Conservation (phyloP, 75 land plant species). For the Larix kaempferi region DNA sequence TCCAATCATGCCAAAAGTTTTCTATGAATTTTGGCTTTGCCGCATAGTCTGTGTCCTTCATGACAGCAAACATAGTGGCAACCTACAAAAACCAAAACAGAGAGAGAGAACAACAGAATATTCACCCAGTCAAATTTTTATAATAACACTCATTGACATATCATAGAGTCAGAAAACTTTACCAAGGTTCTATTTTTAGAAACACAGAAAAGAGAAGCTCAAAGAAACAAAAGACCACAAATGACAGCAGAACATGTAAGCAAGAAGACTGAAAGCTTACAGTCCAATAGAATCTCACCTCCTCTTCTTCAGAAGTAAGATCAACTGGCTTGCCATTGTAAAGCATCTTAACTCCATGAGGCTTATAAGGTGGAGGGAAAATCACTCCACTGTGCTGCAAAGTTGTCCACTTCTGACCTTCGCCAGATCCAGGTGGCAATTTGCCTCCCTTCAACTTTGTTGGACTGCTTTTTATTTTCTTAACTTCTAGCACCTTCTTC, state of each 20-base stretch:
- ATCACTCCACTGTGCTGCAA: constrained; percentile 91
- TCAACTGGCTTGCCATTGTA: constrained; percentile 83
- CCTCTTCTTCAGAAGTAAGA: constrained; percentile 89
- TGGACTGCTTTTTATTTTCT: constrained; percentile 31
- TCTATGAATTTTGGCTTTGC: constrained; percentile 58
- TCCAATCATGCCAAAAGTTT: constrained; percentile 96
- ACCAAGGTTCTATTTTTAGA: no score
- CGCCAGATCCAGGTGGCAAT: constrained; percentile 74
- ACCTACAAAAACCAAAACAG: constrained; percentile 44
- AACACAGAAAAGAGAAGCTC: background rate
- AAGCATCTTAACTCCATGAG: constrained; percentile 93
- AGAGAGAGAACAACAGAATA: background rate
- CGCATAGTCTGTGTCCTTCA: constrained; percentile 94
- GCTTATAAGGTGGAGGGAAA: constrained; percentile 90
- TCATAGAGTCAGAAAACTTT: background rate
- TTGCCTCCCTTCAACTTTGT: constrained; percentile 41
- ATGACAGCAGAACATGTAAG: background rate
- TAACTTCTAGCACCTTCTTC: constrained; percentile 38
- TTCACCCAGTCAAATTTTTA: no score
- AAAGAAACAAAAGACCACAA: background rate
- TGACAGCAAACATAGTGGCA: constrained; percentile 99
- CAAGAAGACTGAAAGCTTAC: background rate
- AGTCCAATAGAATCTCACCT: constrained; percentile 35
- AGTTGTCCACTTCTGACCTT: constrained; percentile 92
- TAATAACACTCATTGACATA: background rate